Base-by-base conservation (phyloP, 305 asterid species). In the Solanum aculeatissimum region DNA sequence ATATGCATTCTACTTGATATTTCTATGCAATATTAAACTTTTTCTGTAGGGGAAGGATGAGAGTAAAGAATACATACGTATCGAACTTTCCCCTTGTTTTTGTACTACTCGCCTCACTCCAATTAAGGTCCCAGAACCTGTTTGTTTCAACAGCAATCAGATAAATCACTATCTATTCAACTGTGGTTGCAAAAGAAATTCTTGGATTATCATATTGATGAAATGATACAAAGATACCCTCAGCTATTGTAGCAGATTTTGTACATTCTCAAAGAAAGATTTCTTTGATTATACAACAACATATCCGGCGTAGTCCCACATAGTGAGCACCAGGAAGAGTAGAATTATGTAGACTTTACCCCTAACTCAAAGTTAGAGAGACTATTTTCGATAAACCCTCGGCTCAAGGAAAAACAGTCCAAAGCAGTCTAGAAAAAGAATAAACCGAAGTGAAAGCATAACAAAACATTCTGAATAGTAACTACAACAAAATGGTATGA, bases 61-160 rank as follows among this genome's bases (percentile, higher is more conserved):
- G 38, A 23, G 13, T 21, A 7, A 8, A 32, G 62, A 79, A 58
- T 54, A 85, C 55, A 29, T 87, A 89, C 93, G 15, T 53, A 79
- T 92, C 90, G 85, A 60, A 92, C 75, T 89, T 89, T 81, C 95
- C 95, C 19, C 91, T 89, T 69, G 94, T 90, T 83, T 89, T 91
- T 45, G 82, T 81, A 58, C 86, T 87, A 81, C 92, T 91, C 9
- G 88, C 51, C 53, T 87, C 83, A 75, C 92, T 89, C 95, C 95
- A 92, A 81, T 88, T 91, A 40, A 92, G 89, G 86, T 92, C 92
- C 93, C 93, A 92, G 29, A 90, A 92, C 83, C 94, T 91, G 88
- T 62, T 62, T 62, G 74, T 81, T 25, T 42, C 77, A 62, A 9
- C 55, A 81, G 16, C 58, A 42, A 42, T 42, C 60, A 81, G 29